Percentiles rank a stretch among this genome's conserved stretches.
These are phyloP conservation scores for Isabelozyma rhagii DNA, from an alignment of 805 yeast genomes.

Conservation along the genomic window DNA sequence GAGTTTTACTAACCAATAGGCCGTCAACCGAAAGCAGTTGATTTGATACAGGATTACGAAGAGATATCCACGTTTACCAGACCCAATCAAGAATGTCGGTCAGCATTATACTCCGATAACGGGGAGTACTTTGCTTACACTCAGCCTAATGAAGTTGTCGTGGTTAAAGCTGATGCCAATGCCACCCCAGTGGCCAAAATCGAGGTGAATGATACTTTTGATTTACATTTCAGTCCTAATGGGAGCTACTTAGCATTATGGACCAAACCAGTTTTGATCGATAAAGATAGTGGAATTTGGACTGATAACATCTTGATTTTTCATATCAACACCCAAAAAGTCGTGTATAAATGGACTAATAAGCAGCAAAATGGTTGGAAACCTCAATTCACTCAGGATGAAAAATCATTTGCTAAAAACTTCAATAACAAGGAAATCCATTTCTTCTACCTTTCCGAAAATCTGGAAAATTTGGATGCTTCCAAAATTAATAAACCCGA, in stretches of 20 bases:
- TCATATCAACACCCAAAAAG: conserved; percentile 47
- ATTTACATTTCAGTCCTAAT: conserved; percentile 82
- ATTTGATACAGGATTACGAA: conserved; percentile 43
- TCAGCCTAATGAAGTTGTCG: conserved; percentile 56
- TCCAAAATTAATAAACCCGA: conserved; percentile 48
- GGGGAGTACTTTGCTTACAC: conserved; percentile 73
- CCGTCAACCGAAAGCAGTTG: conserved; percentile 57
- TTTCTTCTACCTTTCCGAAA: conserved; percentile 52
- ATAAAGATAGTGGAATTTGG: conserved; percentile 70
- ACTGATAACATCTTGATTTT: conserved; percentile 78
- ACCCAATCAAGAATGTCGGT: conserved; percentile 51
- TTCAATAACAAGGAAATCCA: conserved; percentile 60
- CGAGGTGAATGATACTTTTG: conserved; percentile 67
- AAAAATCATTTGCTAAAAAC: conserved; percentile 61
- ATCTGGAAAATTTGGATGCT: conserved; percentile 16
- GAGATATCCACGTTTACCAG: conserved; percentile 33
- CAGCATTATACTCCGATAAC: conserved; percentile 62
- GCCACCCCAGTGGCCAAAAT: conserved; percentile 32
- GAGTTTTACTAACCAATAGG: conserved; percentile 29
- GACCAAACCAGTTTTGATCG: conserved; percentile 74
- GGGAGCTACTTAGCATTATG: conserved; percentile 83
- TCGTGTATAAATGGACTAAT: conserved; percentile 63
- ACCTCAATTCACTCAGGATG: conserved; percentile 86
- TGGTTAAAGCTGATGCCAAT: conserved; percentile 53
- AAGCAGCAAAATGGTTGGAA: conserved; percentile 88